Evolutionary conservation across 257 asterid genomes (phyloP).

Genomic region (Leonotis leonurus): DNA sequence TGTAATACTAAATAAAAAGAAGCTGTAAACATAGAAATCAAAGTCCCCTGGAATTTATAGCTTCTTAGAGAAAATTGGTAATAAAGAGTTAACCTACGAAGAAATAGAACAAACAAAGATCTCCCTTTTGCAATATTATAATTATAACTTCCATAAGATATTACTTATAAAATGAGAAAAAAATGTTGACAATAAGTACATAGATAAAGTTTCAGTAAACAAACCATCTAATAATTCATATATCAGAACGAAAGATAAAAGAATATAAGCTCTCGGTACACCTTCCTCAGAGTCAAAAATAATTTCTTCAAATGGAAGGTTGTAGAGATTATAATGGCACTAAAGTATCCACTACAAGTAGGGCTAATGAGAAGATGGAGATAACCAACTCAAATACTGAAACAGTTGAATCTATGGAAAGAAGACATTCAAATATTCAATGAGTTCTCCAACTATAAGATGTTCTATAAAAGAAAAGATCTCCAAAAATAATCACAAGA

Average conservation of each 20-base stretch:
- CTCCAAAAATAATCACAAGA: conserved; percentile 6
- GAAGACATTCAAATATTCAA: not conserved
- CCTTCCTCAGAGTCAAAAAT: conserved; percentile 7
- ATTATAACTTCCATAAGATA: not conserved
- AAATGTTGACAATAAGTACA: not conserved
- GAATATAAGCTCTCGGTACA: conserved; percentile 3
- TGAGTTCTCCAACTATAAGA: conserved; percentile 1
- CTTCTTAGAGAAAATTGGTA: too few relatives aligned
- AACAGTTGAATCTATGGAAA: conserved; percentile 10
- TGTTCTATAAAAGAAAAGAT: not conserved
- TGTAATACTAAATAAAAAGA: too few relatives aligned
- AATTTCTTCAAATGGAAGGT: conserved; percentile 6
- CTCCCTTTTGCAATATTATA: not conserved
- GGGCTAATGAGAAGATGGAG: not conserved
- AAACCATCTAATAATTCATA: conserved; percentile 96
- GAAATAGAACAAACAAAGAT: not conserved
- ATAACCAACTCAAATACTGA: not conserved
- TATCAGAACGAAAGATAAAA: conserved; percentile 55
- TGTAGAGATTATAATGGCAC: not conserved
- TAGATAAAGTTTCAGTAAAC: conserved; percentile 12
- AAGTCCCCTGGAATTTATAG: too few relatives aligned
- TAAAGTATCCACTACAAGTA: not conserved
- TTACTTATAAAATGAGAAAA: not conserved
- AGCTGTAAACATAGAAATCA: too few relatives aligned
- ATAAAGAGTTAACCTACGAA: conserved; percentile 15